phyloP scores from a whole-genome alignment of 495 filamentous ascomycete species.

The Apiosordaria backusii region DNA sequence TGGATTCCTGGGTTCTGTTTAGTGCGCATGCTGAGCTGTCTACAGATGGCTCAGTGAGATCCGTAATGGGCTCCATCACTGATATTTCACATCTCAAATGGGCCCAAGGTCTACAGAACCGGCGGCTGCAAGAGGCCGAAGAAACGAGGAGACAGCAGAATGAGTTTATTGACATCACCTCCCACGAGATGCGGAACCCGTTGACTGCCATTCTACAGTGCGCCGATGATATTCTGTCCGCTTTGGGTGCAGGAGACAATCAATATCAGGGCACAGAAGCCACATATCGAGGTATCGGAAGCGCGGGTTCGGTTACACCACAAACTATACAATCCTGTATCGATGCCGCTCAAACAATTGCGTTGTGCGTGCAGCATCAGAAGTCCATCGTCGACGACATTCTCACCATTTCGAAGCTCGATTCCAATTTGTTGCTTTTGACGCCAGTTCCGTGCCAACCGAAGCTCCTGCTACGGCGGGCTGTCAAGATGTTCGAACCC shows the following conservation, averaged over 20 bases:
- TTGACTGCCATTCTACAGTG: constrained; percentile 67
- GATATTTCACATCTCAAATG: constrained; percentile 53
- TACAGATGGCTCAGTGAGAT: constrained; percentile 51
- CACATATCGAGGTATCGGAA: neutral
- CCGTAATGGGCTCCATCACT: constrained; percentile 58
- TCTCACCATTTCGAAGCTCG: constrained; percentile 70
- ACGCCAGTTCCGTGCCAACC: constrained; percentile 61
- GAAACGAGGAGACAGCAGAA: constrained; percentile 58
- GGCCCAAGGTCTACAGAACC: constrained; percentile 55
- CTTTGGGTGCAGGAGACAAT: constrained; percentile 41
- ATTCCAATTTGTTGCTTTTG: constrained; percentile 63
- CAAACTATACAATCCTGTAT: constrained; percentile 14
- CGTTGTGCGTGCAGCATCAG: constrained; percentile 65
- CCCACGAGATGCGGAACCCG: constrained; percentile 73
- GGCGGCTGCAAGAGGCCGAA: constrained; percentile 53
- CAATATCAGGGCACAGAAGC: neutral
- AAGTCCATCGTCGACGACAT: constrained; percentile 75
- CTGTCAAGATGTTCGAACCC: constrained; percentile 63
- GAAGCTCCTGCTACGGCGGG: constrained; percentile 49
- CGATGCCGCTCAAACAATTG: constrained; percentile 58
- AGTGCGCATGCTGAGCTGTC: constrained; percentile 58
- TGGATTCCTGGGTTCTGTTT: constrained; percentile 63
- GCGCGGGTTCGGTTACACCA: neutral
- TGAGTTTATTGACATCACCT: constrained; percentile 74
- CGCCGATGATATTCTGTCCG: constrained; percentile 60